Conservation (phyloP, 352 stramenopile species). For the Globisporangium nagaii region DNA sequence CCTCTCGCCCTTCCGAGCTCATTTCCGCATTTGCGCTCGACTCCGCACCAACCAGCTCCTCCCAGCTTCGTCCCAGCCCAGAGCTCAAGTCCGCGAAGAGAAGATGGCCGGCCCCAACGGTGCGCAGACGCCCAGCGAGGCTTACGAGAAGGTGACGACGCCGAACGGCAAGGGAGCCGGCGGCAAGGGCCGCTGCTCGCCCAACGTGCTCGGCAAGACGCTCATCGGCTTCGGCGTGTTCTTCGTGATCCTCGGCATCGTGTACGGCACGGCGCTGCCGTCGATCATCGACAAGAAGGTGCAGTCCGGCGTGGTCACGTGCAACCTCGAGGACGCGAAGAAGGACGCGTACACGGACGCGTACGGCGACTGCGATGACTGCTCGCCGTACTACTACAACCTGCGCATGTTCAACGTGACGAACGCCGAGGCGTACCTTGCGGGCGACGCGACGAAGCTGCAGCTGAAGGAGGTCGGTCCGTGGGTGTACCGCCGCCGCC, state of each 20-base stretch:
- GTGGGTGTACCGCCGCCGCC: constrained; percentile 33
- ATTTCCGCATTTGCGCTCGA: neutral
- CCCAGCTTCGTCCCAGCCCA: too few relatives aligned
- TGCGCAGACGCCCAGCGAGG: constrained; percentile 8
- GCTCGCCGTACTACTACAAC: constrained; percentile 51
- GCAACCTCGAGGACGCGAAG: constrained; percentile 17
- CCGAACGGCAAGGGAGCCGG: neutral
- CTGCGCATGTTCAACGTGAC: constrained; percentile 31
- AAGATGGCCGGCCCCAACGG: neutral
- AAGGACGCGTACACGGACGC: constrained; percentile 37
- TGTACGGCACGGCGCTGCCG: constrained; percentile 34
- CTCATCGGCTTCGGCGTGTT: constrained; percentile 28
- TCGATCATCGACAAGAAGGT: constrained; percentile 36
- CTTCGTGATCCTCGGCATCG: constrained; percentile 26
- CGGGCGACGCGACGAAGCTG: constrained; percentile 18
- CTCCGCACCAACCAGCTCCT: too few relatives aligned
- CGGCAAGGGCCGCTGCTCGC: constrained; percentile 23
- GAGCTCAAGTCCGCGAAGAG: neutral
- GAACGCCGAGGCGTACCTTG: constrained; percentile 28
- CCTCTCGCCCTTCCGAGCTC: neutral
- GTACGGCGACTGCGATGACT: constrained; percentile 56
- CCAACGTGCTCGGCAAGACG: constrained; percentile 20
- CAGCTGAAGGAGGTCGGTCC: constrained; percentile 21
- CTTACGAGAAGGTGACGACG: constrained; percentile 14
- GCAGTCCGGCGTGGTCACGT: constrained; percentile 34